Percentiles rank a stretch among this genome's conserved stretches.
phyloP scores from a whole-genome alignment of 176 grass and related monocot species.

The Oryza australiensis region DNA sequence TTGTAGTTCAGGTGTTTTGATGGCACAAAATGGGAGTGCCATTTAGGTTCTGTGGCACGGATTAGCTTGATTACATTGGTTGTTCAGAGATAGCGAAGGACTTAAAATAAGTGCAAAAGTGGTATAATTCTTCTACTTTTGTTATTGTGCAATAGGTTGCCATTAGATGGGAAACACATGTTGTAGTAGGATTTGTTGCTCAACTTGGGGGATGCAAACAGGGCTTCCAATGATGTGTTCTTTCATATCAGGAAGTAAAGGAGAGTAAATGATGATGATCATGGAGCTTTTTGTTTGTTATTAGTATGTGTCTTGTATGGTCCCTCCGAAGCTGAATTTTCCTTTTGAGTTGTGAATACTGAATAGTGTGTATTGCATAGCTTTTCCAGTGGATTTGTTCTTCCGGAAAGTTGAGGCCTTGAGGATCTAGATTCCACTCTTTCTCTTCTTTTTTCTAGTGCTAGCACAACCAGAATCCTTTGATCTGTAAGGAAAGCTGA shows the following conservation, averaged over 20 bases:
- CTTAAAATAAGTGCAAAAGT: slow-evolving; percentile 25
- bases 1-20: slow-evolving; percentile 29
- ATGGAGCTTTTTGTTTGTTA: slow-evolving; percentile 7
- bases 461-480: not conserved
- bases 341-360: not conserved
- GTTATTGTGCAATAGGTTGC: slow-evolving; percentile 9
- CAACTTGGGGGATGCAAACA: slow-evolving; percentile 1
- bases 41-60: slow-evolving; percentile 8
- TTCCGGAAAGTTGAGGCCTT: not conserved
- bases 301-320: not conserved
- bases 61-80: slow-evolving; percentile 39
- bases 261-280: not conserved
- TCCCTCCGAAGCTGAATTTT: not conserved
- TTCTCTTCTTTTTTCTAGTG: not conserved
- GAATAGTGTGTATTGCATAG: not conserved
- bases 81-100: slow-evolving; percentile 7
- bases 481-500: not conserved
- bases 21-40: not conserved
- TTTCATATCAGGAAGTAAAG: slow-evolving; percentile 22
- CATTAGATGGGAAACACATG: slow-evolving; percentile 20
- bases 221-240: slow-evolving; percentile 5
- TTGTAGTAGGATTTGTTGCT: slow-evolving; percentile 5
- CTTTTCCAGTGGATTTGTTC: not conserved
- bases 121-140: slow-evolving; percentile 22
- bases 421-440: not conserved